Percentiles rank a stretch among this genome's conserved stretches.
Evolutionary conservation across 257 asterid genomes (phyloP).

Genomic region (Cruciata laevipes): DNA sequence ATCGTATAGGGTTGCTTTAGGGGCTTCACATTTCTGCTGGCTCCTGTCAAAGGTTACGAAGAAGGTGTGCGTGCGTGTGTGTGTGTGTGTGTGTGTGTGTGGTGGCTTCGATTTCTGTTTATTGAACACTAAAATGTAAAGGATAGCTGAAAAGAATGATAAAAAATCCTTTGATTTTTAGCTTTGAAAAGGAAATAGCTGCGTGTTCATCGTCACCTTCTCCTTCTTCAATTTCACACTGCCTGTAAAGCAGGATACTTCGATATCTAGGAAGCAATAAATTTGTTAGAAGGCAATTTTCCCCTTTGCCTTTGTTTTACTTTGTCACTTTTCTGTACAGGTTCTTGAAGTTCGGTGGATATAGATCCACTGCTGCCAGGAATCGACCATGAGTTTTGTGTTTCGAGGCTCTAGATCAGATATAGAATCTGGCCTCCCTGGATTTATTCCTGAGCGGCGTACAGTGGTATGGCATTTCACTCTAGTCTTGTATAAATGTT

Average conservation of each 20-base stretch:
- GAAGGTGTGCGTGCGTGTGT: background rate
- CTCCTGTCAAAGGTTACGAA: background rate
- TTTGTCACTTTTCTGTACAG: constrained; percentile 2
- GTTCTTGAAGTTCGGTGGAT: constrained; percentile 12
- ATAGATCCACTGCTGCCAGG: constrained; percentile 6
- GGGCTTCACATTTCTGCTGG: background rate
- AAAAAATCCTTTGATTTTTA: background rate
- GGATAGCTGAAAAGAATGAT: background rate
- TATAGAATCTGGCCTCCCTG: constrained; percentile 85
- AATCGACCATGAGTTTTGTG: constrained; percentile 77
- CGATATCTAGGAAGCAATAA: background rate
- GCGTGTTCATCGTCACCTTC: background rate
- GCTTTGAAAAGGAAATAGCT: background rate
- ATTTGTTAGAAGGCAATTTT: background rate
- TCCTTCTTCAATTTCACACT: background rate
- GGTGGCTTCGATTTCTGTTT: background rate
- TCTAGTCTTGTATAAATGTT: constrained; percentile 12
- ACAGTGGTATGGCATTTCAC: constrained; percentile 69
- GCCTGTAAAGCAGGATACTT: constrained; percentile 1
- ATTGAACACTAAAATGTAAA: background rate
- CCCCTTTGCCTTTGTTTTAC: background rate
- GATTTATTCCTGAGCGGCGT: constrained; percentile 84
- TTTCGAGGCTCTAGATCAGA: constrained; percentile 94
- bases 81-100: background rate
- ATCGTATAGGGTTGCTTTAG: background rate